phyloP scores from a whole-genome alignment of 176 grass and related monocot species.

The Aechmea fasciata region DNA sequence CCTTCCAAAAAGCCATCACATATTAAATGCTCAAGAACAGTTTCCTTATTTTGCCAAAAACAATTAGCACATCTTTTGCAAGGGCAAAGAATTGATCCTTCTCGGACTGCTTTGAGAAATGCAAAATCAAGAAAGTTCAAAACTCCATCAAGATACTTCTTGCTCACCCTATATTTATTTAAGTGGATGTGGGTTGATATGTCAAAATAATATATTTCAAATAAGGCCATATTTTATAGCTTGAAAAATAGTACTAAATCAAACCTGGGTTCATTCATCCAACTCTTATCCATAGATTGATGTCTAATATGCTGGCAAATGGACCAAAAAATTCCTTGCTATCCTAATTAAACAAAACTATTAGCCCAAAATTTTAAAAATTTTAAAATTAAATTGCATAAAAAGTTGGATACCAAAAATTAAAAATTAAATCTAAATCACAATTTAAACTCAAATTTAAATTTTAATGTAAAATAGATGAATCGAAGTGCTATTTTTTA shows the following conservation, averaged over 20 bases:
- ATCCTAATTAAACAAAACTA: too few species aligned
- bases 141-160: slow-evolving; percentile 5
- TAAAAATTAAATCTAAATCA: too few species aligned
- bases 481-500: too few species aligned
- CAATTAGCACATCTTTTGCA: slow-evolving; percentile 1
- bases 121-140: slow-evolving; percentile 8
- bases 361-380: too few species aligned
- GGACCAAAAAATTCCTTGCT: too few species aligned
- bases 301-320: too few species aligned
- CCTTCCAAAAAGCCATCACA: neutral
- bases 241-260: neutral
- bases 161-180: neutral
- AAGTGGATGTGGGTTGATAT: neutral
- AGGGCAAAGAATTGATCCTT: slow-evolving; percentile 3
- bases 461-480: too few species aligned
- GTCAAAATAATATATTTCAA: neutral
- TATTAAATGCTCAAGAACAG: neutral
- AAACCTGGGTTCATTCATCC: neutral
- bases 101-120: neutral
- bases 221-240: neutral
- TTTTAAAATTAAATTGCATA: too few species aligned
- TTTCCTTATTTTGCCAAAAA: neutral
- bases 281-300: neutral
- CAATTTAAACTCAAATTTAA: too few species aligned
- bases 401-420: too few species aligned